phyloP scores from a whole-genome alignment of 805 yeast species.

The Kluyveromyces wickerhamii region DNA sequence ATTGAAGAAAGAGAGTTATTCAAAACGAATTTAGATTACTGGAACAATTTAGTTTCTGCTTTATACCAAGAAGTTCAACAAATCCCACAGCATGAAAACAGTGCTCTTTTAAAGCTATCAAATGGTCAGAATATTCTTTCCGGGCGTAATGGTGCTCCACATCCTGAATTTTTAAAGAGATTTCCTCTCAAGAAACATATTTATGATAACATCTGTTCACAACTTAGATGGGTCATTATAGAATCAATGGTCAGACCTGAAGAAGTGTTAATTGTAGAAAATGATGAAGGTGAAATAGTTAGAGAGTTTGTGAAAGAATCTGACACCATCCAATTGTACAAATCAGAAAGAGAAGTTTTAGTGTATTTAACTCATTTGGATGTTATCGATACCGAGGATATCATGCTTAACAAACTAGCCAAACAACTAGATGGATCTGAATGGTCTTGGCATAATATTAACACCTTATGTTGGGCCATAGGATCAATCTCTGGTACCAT shows the following conservation, averaged over 20 bases:
- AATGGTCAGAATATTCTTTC: constrained; percentile 29
- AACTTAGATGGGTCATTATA: constrained; percentile 84
- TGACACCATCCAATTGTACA: constrained; percentile 92
- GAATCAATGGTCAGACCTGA: constrained; percentile 98
- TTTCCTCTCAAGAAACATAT: constrained; percentile 81
- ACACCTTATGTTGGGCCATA: constrained; percentile 98
- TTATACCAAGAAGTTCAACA: constrained; percentile 80
- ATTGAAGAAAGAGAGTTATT: constrained; percentile 94
- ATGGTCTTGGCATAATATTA: constrained; percentile 99
- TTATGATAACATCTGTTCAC: constrained; percentile 70
- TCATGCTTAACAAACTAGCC: constrained; percentile 86
- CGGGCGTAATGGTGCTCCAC: constrained; percentile 72
- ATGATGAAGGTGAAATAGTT: constrained; percentile 98
- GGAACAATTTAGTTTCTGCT: constrained; percentile 79
- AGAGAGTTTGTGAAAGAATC: constrained; percentile 95
- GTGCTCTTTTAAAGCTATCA: constrained; percentile 69
- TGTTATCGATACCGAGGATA: constrained; percentile 86
- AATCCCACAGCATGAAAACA: constrained; percentile 61
- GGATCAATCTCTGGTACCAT: constrained; percentile 98
- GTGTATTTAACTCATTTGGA: constrained; percentile 94
- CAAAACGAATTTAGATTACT: constrained; percentile 91
- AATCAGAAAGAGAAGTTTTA: constrained; percentile 89
- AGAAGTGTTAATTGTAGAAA: constrained; percentile 93
- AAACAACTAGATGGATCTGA: constrained; percentile 92
- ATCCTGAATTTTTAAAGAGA: constrained; percentile 69